Base-by-base conservation (phyloP, 805 yeast genomes). In the Naumovozyma dairenensis region DNA sequence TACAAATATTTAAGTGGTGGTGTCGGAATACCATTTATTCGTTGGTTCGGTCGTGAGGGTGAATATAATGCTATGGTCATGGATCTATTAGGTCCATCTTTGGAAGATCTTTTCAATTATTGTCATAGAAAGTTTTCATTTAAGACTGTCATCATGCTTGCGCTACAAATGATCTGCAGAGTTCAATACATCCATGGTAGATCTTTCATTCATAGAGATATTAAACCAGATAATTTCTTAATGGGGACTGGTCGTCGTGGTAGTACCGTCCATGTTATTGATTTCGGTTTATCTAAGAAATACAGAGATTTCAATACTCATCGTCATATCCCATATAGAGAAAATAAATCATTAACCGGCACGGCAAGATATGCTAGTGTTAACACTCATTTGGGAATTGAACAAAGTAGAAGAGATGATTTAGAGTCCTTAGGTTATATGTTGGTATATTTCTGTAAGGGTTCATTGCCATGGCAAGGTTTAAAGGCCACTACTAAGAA, bases 381-480 rank as follows among this genome's bases (percentile, higher is more conserved):
- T 49, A 92, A 89, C 62, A 89, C 98, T 25, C 98, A 89, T 63
- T 69, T 89, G 59, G 98, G 98, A 34, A 82, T 89, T 49, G 98
- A 89, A 60, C 98, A 89, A 65, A 78, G 86, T 50, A 77, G 98
- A 66, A 77, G 98, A 59, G 98, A 89, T 62, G 98, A 89, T 59
- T 71, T 89, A 50, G 98, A 92, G 64, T 79, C 93, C 40, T 72
- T 89, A 53, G 97, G 96, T 34, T 89, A 89, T 57, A 97, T 89
- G 33, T 70, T 92, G 51, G 83, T 89, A 51, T 89, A 89, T 64
- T 89, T 89, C 57, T 82, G 95, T 62, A 77, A 94, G 39, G 97
- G 98, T 30, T 82, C 94, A 14, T 73, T 89, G 51, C 98, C 98
- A 35, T 89, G 98, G 98, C 98, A 89, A 63, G 98, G 98, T 4